Evolutionary conservation across 2,329 filamentous ascomycete species (phyloP).

Genomic region (Beauveria rudraprayagi): DNA sequence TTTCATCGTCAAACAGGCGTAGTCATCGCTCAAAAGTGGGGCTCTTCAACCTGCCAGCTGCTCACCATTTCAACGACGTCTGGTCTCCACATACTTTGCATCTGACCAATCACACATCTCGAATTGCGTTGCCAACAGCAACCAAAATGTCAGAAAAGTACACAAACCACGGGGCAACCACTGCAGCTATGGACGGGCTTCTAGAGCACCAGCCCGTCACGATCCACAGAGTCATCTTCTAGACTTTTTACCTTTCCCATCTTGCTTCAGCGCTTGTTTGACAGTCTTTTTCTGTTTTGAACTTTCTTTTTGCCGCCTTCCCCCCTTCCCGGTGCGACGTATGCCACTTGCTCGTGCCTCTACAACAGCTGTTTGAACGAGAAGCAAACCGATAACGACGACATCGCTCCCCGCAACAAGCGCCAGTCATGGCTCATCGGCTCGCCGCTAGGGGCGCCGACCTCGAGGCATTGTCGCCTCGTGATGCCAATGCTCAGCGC

Average conservation of each 20-base stretch:
- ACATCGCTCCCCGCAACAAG: background rate
- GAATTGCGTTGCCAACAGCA: conserved; percentile 24
- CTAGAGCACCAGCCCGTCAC: background rate
- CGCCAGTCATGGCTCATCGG: conserved; percentile 37
- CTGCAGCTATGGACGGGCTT: background rate
- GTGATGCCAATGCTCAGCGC: conserved; percentile 55
- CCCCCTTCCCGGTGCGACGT: background rate
- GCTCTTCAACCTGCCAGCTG: conserved; percentile 1
- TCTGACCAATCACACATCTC: background rate
- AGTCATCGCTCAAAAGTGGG: conserved; percentile 8
- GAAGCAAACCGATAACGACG: background rate
- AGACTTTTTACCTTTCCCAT: conserved; percentile 10
- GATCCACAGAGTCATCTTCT: conserved; percentile 9
- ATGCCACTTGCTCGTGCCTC: background rate
- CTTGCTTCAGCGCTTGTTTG: conserved; percentile 7
- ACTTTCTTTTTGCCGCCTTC: background rate
- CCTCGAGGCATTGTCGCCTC: conserved; percentile 56
- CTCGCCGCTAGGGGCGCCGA: conserved; percentile 44
- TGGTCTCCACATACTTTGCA: background rate
- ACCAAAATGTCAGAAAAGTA: conserved; percentile 24
- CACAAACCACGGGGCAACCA: conserved; percentile 23
- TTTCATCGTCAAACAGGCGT: background rate
- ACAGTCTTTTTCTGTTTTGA: background rate
- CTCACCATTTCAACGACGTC: background rate
- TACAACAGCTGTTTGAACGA: background rate